phyloP scores from a whole-genome alignment of 495 filamentous ascomycete species.

The Talaromyces nanjingensis region DNA sequence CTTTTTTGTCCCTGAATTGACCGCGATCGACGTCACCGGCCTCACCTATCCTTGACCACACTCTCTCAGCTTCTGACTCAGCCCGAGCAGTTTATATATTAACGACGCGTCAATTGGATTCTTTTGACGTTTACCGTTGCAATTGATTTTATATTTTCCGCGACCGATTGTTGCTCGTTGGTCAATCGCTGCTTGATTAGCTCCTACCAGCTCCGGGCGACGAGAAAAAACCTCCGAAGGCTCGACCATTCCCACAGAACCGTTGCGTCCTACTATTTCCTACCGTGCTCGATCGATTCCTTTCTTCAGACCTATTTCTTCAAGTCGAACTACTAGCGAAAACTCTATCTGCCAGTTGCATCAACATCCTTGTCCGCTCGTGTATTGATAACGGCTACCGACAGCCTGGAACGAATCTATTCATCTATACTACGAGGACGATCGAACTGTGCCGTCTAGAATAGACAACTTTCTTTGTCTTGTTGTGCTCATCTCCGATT shows the following conservation, averaged over 20 bases:
- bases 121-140: neutral
- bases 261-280: neutral
- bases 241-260: neutral
- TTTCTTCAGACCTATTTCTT: neutral
- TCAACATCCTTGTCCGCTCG: neutral
- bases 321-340: neutral
- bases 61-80: neutral
- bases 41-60: neutral
- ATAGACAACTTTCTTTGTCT: neutral
- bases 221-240: neutral
- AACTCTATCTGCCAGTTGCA: neutral
- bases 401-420: neutral
- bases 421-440: neutral
- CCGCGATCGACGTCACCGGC: constrained; percentile 1
- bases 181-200: neutral
- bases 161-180: neutral
- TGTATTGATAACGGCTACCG: neutral
- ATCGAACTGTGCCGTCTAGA: neutral
- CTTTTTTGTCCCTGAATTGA: neutral
- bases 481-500: neutral
- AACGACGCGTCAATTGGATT: neutral
- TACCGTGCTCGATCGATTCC: neutral
- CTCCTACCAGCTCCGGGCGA: neutral
- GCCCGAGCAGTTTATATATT: neutral
- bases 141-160: neutral